Evolutionary conservation across 768 basidiomycete genomes (phyloP).

Genomic region (Lentinula lateritia): DNA sequence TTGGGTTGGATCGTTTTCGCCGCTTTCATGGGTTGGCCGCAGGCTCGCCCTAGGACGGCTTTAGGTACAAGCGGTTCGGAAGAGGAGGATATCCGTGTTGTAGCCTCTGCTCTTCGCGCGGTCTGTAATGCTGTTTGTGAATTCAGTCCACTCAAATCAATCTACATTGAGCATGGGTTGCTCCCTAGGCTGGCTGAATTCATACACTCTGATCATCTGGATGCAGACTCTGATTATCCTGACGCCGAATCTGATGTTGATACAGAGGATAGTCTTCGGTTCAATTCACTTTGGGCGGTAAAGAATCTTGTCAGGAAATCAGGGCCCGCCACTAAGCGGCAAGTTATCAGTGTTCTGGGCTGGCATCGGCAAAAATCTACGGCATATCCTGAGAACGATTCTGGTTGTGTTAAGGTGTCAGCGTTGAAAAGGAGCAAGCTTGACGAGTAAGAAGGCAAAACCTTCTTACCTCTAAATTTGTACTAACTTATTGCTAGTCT

Average conservation of each 20-base stretch:
- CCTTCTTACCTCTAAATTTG: not conserved
- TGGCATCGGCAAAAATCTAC: slow-evolving; percentile 54
- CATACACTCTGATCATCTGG: slow-evolving; percentile 24
- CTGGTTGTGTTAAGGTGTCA: not conserved
- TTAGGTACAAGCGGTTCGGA: slow-evolving; percentile 14
- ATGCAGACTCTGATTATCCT: too few species aligned
- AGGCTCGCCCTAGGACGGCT: slow-evolving; percentile 6
- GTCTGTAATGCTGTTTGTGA: slow-evolving; percentile 86
- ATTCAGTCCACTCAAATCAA: slow-evolving; percentile 74
- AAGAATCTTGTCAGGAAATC: slow-evolving; percentile 78
- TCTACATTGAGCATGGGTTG: slow-evolving; percentile 66
- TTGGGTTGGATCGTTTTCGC: slow-evolving; percentile 68
- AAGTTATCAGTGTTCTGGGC: slow-evolving; percentile 63
- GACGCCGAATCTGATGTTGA: not conserved
- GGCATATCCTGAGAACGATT: not conserved
- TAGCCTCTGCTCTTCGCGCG: slow-evolving; percentile 63
- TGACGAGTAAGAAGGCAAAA: not conserved
- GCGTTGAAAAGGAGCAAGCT: not conserved
- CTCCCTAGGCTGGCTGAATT: slow-evolving; percentile 61
- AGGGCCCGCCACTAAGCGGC: slow-evolving; percentile 49
- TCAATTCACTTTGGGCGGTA: slow-evolving; percentile 81
- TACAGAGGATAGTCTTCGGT: slow-evolving; percentile 49
- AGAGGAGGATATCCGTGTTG: slow-evolving; percentile 64
- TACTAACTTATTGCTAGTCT: slow-evolving; percentile 17
- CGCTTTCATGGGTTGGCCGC: slow-evolving; percentile 31